phyloP scores from a whole-genome alignment of 352 stramenopile genomes.

The Phytopythium delawarense region DNA sequence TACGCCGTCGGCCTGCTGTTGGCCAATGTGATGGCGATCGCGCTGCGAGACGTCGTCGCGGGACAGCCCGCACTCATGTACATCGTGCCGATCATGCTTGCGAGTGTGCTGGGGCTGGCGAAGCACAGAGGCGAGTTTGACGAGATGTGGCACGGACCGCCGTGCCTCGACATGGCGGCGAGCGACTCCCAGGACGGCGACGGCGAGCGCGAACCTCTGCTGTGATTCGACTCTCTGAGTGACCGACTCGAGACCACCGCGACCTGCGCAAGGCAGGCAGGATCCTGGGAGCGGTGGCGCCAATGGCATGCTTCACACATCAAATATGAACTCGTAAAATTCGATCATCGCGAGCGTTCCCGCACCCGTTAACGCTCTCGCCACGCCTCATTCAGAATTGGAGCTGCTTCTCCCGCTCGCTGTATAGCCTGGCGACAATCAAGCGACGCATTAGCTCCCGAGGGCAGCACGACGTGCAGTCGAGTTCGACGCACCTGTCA shows the following conservation, averaged over 20 bases:
- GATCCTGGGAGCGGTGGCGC: neutral
- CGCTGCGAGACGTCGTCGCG: slow-evolving; percentile 78
- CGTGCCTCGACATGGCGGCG: slow-evolving; percentile 28
- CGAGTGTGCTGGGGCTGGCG: slow-evolving; percentile 52
- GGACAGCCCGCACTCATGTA: slow-evolving; percentile 95
- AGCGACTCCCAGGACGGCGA: neutral
- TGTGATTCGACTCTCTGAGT: neutral
- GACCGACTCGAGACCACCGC: neutral
- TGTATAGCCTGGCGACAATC: slow-evolving; percentile 23
- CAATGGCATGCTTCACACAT: neutral
- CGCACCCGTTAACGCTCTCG: neutral
- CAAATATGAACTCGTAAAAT: neutral
- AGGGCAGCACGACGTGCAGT: no score
- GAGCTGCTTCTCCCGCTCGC: slow-evolving; percentile 29
- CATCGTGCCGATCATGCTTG: slow-evolving; percentile 88
- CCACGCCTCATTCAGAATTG: slow-evolving; percentile 1
- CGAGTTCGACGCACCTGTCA: slow-evolving; percentile 32
- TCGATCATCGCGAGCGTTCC: neutral
- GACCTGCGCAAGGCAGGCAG: no score
- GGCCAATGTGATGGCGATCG: slow-evolving; percentile 91
- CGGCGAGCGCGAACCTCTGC: slow-evolving; percentile 2
- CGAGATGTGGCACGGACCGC: slow-evolving; percentile 72
- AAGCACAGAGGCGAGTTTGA: slow-evolving; percentile 48
- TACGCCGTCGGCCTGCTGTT: slow-evolving; percentile 91
- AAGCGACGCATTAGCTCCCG: neutral